Evolutionary conservation across 2,329 filamentous ascomycete species (phyloP), one percentile per base, ranked within the genome.

Genomic region (Lojkania enalia): DNA sequence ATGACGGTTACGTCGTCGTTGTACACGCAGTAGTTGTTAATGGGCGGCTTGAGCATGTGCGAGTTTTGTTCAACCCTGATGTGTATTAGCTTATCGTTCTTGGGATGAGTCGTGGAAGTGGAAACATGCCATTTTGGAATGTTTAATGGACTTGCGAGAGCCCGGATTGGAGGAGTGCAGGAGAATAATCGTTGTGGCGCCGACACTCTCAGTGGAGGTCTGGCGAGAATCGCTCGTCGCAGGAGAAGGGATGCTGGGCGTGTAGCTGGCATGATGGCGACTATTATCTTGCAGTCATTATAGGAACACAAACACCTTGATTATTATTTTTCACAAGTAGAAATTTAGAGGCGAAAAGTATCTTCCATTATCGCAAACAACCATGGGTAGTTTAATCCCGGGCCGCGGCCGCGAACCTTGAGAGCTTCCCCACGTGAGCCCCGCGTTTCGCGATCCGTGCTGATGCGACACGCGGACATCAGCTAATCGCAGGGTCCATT

Each of bases 21-120:
- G 76, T 96, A 95, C 63, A 97, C 89, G 74, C 91, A 96, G 77
- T 94, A 95, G 76, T 97, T 97, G 76, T 96, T 96, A 64, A 97
- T 85, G 1, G 94, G 94, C 0, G 94, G 94, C 70, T 96, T 84
- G 46, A 96, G 83, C 50, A 97, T 85, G 68, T 97, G 91, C 0
- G 87, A 86, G 72, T 97, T 97, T 68, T 91, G 83, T 62, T 89
- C 80, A 30, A 99, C 85, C 92, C 91, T 96, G 47, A 3, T 5
- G 5, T 1, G 13, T 19, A 15, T 11, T 14, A 20, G 19, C 11
- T 23, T 25, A 25, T 13, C 12, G 6, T 19, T 16, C 5, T 20
- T 6, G 29, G 27, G 19, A n/a, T 23, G 20, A 19, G 16, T 13
- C 33, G 16, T 13, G 13, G 37, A 20, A 14, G 11, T 11, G 15